These are phyloP conservation scores for Aspergillus affinis DNA, from an alignment of 495 filamentous ascomycete species.

Conservation along the genomic window DNA sequence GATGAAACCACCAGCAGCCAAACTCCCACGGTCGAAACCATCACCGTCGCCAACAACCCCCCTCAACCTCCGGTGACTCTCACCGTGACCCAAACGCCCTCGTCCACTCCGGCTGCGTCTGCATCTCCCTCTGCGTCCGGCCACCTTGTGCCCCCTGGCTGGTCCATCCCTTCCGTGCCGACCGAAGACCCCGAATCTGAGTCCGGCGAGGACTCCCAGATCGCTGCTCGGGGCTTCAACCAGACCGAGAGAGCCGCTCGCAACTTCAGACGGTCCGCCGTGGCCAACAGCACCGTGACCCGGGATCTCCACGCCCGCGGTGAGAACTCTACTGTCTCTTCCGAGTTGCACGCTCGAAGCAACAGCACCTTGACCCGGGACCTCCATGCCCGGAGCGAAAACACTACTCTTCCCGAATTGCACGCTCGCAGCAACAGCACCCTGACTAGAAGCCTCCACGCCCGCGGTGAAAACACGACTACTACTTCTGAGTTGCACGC, in stretches of 20 bases:
- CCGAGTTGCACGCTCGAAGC: neutral
- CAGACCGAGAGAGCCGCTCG: neutral
- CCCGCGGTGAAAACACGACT: conserved; percentile 8
- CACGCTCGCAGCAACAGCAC: neutral
- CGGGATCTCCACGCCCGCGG: neutral
- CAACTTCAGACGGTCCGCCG: conserved; percentile 3
- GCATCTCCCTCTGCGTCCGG: conserved; percentile 9
- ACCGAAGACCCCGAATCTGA: conserved; percentile 1
- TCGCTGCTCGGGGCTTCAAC: conserved; percentile 8
- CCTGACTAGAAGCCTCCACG: neutral
- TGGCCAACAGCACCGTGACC: conserved; percentile 6
- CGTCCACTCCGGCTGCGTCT: conserved; percentile 15
- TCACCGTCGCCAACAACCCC: conserved; percentile 31
- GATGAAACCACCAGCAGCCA: conserved; percentile 29
- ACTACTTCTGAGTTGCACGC: neutral
- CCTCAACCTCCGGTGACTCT: conserved; percentile 35
- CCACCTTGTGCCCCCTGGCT: conserved; percentile 2
- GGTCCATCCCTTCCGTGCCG: neutral
- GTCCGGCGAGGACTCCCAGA: neutral
- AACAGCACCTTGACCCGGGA: neutral
- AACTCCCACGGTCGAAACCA: conserved; percentile 29
- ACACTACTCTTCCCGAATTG: neutral
- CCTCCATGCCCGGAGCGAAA: neutral
- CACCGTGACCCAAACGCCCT: conserved; percentile 32
- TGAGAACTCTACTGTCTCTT: neutral